phyloP scores from a whole-genome alignment of 352 stramenopile genomes.

The Phytophthora pinifolia region DNA sequence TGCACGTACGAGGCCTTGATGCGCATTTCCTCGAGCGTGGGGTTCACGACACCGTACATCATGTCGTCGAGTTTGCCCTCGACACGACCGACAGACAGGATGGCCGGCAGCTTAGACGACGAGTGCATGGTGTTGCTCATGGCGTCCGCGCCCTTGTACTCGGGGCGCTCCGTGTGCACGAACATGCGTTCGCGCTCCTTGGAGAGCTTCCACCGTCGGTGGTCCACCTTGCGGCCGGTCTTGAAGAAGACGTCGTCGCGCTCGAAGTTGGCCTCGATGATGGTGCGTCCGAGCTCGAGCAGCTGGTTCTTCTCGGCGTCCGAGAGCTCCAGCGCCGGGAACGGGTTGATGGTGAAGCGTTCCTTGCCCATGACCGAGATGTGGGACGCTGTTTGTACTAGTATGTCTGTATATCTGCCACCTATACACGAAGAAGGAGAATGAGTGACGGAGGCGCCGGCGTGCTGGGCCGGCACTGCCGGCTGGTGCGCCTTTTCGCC shows the following conservation, averaged over 20 bases:
- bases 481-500: slow-evolving; percentile 10
- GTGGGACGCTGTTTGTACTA: neutral
- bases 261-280: slow-evolving; percentile 40
- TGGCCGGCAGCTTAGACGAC: slow-evolving; percentile 29
- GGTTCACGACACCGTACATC: slow-evolving; percentile 41
- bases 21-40: slow-evolving; percentile 37
- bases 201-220: slow-evolving; percentile 36
- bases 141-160: slow-evolving; percentile 29
- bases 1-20: slow-evolving; percentile 44
- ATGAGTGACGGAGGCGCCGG: slow-evolving; percentile 18
- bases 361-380: slow-evolving; percentile 28
- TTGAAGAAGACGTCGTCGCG: slow-evolving; percentile 34
- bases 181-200: slow-evolving; percentile 36
- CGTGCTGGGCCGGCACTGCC: no score
- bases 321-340: slow-evolving; percentile 35
- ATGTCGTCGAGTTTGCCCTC: slow-evolving; percentile 41
- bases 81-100: slow-evolving; percentile 33
- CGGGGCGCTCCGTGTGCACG: slow-evolving; percentile 35
- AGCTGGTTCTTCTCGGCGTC: slow-evolving; percentile 38
- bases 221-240: slow-evolving; percentile 31
- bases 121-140: slow-evolving; percentile 29
- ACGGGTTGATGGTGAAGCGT: slow-evolving; percentile 42
- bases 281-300: slow-evolving; percentile 32
- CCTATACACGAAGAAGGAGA: slow-evolving; percentile 23
- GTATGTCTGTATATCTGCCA: slow-evolving; percentile 1